Evolutionary conservation across 2,329 filamentous ascomycete species (phyloP), one percentile per base, ranked within the genome.

Genomic region (Dactylellina sp.): DNA sequence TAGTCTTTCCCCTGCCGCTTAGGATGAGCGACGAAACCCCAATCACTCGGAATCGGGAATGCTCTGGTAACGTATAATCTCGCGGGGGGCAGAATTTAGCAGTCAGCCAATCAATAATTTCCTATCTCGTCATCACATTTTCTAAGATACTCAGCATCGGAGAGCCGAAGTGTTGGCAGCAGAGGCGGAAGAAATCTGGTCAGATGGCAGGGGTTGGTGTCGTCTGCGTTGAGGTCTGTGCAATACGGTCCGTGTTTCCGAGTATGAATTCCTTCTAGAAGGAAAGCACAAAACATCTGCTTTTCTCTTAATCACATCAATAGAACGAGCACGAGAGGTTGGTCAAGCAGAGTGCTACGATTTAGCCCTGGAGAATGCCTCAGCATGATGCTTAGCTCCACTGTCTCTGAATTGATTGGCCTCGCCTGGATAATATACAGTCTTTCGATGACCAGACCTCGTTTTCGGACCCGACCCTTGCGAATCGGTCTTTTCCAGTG

Each of bases 391-490:
- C 28, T 32, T 32, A 9, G 62, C 50, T 40, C 61, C 61, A 64
- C 49, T 14, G 49, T 14, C 50, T 40, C 49, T 42, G 49, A 24
- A 35, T 39, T 71, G 65, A 71, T 64, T 72, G 59, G 60, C 47
- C 18, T 64, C 16, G 52, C 52, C 25, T 5, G 16, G 44, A 42
- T 72, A 65, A 65, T 72, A 60, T 53, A 64, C 59, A 52, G 59
- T 62, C 47, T 55, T 40, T 49, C 42, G 60, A 59, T 28, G n/a
- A 64, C 55, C 20, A 25, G 28, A 50, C 57, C 60, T 65, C 61
- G 68, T 65, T 49, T 66, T 56, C 70, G 61, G 70, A 74, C 55
- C 55, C 55, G 66, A 62, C 66, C 70, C 70, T 57, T 74, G 70
- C 70, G 61, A 65, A 50, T 24, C 18, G 22, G 11, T 32, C 53